phyloP scores from a whole-genome alignment of 306 rosid species.

The Calophaca sinica region DNA sequence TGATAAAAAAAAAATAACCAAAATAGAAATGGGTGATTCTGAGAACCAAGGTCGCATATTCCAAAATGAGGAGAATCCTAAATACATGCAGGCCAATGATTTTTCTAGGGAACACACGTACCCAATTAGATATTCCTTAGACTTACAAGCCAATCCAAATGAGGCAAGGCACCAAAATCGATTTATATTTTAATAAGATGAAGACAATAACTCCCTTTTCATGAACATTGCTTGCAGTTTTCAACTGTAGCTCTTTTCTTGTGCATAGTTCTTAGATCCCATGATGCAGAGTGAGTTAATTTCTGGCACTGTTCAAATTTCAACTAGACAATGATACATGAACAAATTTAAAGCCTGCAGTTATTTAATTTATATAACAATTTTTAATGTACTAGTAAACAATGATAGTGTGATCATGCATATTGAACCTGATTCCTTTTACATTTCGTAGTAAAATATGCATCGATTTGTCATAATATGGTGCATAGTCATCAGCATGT shows the following conservation, averaged over 20 bases:
- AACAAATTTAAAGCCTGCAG: too few species aligned
- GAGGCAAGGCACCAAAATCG: neutral
- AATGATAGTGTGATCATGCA: neutral
- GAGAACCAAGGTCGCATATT: neutral
- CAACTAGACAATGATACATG: too few species aligned
- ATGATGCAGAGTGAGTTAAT: neutral
- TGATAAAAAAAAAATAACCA: too few species aligned
- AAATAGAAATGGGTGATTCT: too few species aligned
- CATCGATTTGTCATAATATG: neutral
- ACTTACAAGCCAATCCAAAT: neutral
- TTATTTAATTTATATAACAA: neutral
- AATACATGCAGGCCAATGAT: constrained; percentile 12
- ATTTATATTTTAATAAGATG: neutral
- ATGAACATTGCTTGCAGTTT: constrained; percentile 9
- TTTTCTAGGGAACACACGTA: neutral
- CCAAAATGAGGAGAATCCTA: constrained; percentile 4
- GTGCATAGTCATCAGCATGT: neutral
- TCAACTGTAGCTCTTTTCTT: neutral
- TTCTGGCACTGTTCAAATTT: neutral
- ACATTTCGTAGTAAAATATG: neutral
- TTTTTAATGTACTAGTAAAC: neutral
- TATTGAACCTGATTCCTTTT: neutral
- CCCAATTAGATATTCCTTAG: neutral
- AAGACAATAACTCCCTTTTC: constrained; percentile 8
- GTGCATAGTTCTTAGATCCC: neutral